Evolutionary conservation across 2,329 filamentous ascomycete species (phyloP), one percentile per base, ranked within the genome.

Genomic region (Arthrobotrys entomopaga): DNA sequence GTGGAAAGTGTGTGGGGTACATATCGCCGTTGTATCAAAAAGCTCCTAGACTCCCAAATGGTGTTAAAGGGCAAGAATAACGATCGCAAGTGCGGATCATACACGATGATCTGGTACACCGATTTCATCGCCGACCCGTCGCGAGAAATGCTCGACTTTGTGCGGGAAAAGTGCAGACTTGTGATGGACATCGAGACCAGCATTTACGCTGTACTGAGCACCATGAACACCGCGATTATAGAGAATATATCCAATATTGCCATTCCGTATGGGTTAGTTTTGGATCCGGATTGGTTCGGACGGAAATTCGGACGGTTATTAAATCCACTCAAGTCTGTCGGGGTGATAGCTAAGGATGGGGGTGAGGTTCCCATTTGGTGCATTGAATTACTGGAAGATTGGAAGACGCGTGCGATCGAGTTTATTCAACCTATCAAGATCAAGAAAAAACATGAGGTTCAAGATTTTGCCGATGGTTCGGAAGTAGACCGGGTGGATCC

Each of bases 41-140:
- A 29, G 2, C 20, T 63, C 3, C 50, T 73, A 6, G 61, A 73
- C 48, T 38, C 38, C 10, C 56, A 66, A 24, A 66, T 73, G 7
- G 16, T 58, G n/a, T 24, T 66, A 10, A 65, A 60, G 26, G 61
- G 26, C 8, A 19, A 48, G 20, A 8, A 20, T 15, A 66, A 66
- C 40, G 3, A 19, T 57, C 69, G 69, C 5, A 19, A 42, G 3
- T 66, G 56, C 13, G 69, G 63, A 2, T 40, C 46, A 6, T 66
- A 58, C 50, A 29, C 57, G 29, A 63, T 63, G 11, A 52, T 57
- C 7, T 73, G 69, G 69, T 66, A 42, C 29, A 50, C 57, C 3
- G 69, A 73, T 40, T 73, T 73, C 22, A 48, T 73, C 26, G 56
- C 54, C 42, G 8, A 16, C 0, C 64, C 63, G 22, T 65, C 67